phyloP scores from a whole-genome alignment of 345 rosid genomes.

The Sonneratia caseolaris region DNA sequence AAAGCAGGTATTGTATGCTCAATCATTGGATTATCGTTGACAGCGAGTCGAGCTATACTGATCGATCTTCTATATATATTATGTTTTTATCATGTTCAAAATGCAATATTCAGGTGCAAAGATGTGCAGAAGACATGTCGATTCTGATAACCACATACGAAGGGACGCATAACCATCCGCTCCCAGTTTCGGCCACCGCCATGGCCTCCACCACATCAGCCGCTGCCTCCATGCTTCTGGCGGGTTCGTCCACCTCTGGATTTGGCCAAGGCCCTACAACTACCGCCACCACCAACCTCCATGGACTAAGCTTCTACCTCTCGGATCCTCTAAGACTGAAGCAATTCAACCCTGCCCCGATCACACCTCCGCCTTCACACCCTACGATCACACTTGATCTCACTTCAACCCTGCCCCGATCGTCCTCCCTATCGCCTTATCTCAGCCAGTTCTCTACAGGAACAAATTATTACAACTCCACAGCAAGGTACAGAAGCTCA shows the following conservation, averaged over 20 bases:
- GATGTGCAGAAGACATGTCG: constrained; percentile 78
- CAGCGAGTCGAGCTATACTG: background rate
- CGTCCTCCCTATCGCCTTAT: constrained; percentile 25
- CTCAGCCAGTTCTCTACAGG: constrained; percentile 26
- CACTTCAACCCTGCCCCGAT: constrained; percentile 29
- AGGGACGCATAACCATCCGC: constrained; percentile 90
- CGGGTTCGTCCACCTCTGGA: constrained; percentile 39
- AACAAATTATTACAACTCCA: constrained; percentile 4
- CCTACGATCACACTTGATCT: constrained; percentile 85
- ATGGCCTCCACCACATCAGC: constrained; percentile 94
- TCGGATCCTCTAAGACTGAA: constrained; percentile 34
- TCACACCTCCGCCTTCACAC: constrained; percentile 38
- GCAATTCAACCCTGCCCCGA: constrained; percentile 32
- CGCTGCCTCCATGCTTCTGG: constrained; percentile 74
- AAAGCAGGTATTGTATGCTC: constrained; percentile 50
- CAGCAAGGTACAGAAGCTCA: constrained; percentile 15
- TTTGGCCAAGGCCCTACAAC: constrained; percentile 3
- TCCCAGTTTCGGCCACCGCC: constrained; percentile 74
- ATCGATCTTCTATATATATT: background rate
- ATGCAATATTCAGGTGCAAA: constrained; percentile 51
- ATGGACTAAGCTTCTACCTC: constrained; percentile 48
- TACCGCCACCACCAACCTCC: constrained; percentile 22
- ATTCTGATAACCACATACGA: constrained; percentile 86
- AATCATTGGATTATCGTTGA: background rate
- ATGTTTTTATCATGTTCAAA: background rate